Evolutionary conservation across 495 filamentous ascomycete genomes (phyloP).

Genomic region (Cairneyella variabilis): DNA sequence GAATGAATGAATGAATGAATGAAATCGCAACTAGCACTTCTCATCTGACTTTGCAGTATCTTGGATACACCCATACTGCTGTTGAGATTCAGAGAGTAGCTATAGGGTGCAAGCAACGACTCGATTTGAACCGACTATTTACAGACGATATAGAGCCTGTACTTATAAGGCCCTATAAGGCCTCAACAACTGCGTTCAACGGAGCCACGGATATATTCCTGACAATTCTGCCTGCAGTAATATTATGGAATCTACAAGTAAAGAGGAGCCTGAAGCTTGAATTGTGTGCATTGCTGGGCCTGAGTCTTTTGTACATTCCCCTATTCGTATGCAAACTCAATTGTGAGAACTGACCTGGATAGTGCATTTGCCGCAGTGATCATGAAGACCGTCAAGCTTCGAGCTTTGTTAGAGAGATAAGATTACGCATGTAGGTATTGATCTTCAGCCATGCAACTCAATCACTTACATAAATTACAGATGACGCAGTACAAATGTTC

Average conservation of each 20-base stretch:
- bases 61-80: no score
- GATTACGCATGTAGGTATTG: constrained; percentile 7
- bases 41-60: no score
- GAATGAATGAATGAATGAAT: no score
- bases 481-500: constrained; percentile 4
- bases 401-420: not conserved
- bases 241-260: constrained; percentile 5
- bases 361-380: constrained; percentile 5
- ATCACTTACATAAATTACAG: not conserved
- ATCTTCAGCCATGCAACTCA: not conserved
- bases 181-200: no score
- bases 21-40: no score
- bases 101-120: no score
- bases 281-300: not conserved
- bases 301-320: constrained; percentile 7
- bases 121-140: no score
- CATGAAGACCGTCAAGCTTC: constrained; percentile 4
- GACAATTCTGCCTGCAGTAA: constrained; percentile 1
- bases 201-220: constrained; percentile 3
- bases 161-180: no score
- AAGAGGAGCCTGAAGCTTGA: not conserved
- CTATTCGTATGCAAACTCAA: not conserved
- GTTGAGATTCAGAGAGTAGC: no score
- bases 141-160: no score
- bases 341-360: not conserved